A percentile compares a stretch with the other conserved stretches of the same genome.
phyloP scores from a whole-genome alignment of 225 moss, liverwort and hornwort species.

The Straminergon stramineum region DNA sequence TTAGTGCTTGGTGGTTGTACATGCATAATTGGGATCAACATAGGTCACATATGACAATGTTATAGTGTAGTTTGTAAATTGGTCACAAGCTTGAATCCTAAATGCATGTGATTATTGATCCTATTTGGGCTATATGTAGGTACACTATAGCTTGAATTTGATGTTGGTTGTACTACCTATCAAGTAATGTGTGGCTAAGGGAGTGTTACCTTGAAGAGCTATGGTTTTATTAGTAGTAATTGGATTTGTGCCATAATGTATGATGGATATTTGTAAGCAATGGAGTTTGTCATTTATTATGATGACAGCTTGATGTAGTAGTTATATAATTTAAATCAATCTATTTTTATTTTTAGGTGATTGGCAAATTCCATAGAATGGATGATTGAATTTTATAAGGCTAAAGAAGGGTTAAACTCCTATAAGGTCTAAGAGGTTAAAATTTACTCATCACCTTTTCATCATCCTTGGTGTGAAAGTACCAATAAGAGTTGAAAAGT shows the following conservation, averaged over 20 bases:
- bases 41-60: background rate
- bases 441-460: background rate
- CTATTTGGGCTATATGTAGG: background rate
- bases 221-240: background rate
- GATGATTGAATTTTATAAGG: background rate
- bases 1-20: background rate
- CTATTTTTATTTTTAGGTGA: background rate
- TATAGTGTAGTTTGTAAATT: background rate
- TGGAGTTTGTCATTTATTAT: background rate
- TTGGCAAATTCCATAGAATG: rapidly evolving
- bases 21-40: rapidly evolving
- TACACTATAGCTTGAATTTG: background rate
- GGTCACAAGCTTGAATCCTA: rapidly evolving
- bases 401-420: no score
- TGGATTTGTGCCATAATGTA: background rate
- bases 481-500: background rate
- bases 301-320: rapidly evolving
- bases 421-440: rapidly evolving
- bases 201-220: rapidly evolving
- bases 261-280: background rate
- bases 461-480: background rate
- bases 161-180: background rate
- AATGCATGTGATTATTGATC: background rate
- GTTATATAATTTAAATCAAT: rapidly evolving
- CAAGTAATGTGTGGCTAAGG: background rate